Evolutionary conservation across 306 rosid species (phyloP).

Genomic region (Dryas alaskensis): DNA sequence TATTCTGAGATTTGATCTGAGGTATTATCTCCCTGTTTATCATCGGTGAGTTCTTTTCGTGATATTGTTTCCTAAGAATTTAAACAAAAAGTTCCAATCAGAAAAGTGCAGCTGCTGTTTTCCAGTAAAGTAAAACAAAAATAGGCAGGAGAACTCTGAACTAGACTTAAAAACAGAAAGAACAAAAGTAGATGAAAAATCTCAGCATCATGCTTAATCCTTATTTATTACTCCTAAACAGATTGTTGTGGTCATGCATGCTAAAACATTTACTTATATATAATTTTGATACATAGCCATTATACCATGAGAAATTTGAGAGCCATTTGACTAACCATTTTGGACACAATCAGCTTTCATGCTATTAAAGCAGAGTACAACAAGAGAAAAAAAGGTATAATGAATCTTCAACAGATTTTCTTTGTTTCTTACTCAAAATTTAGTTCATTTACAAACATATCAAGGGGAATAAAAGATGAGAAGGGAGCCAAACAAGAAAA

Average conservation of each 20-base stretch:
- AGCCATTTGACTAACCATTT: neutral
- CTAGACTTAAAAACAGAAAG: neutral
- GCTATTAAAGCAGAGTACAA: neutral
- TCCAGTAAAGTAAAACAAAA: neutral
- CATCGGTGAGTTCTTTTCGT: slow-evolving; percentile 40
- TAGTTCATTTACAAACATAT: neutral
- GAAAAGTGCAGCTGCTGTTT: slow-evolving; percentile 1
- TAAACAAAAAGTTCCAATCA: slow-evolving; percentile 29
- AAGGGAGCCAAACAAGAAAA: neutral
- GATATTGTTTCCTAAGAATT: slow-evolving; percentile 45
- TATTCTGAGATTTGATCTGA: slow-evolving; percentile 41
- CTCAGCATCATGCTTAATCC: neutral
- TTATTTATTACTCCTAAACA: neutral
- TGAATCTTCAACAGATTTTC: neutral
- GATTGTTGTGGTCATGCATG: neutral
- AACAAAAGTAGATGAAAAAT: neutral
- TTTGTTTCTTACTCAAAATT: neutral
- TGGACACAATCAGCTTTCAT: slow-evolving; percentile 1
- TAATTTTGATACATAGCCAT: neutral
- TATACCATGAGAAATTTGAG: neutral
- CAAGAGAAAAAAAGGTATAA: neutral
- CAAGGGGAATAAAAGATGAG: neutral
- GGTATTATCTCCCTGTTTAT: slow-evolving; percentile 35
- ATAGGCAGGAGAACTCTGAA: slow-evolving; percentile 10
- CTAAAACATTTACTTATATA: neutral